A percentile compares a stretch with the other conserved stretches of the same genome.
These are phyloP conservation scores for Ustilago lituana DNA, from an alignment of 1,284 basidiomycete species.

Conservation along the genomic window DNA sequence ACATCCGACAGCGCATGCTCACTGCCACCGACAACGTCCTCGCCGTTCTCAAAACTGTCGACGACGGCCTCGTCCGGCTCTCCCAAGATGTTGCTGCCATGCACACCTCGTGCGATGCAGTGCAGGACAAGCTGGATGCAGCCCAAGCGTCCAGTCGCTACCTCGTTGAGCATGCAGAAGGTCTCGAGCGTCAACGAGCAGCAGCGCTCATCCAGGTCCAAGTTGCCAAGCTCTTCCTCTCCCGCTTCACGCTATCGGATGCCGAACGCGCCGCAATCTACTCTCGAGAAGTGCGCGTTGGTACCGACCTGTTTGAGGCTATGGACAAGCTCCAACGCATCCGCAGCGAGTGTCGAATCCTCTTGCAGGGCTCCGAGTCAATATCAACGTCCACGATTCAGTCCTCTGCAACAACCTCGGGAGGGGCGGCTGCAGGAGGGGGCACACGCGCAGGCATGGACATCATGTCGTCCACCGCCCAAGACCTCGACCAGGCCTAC, in stretches of 20 bases:
- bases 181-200: constrained; percentile 29
- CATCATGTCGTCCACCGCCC: constrained; percentile 78
- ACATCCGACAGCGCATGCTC: constrained; percentile 82
- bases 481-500: constrained; percentile 86
- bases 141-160: constrained; percentile 37
- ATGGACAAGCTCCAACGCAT: constrained; percentile 88
- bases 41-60: constrained; percentile 82
- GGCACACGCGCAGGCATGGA: constrained; percentile 68
- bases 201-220: constrained; percentile 69
- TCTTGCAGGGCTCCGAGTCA: constrained; percentile 82
- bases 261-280: constrained; percentile 79
- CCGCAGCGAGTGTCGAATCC: constrained; percentile 81
- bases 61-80: constrained; percentile 72
- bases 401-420: constrained; percentile 79
- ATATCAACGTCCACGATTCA: constrained; percentile 71
- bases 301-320: constrained; percentile 78
- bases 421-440: constrained; percentile 74
- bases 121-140: constrained; percentile 20
- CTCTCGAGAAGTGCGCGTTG: constrained; percentile 80
- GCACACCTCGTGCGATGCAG: constrained; percentile 36
- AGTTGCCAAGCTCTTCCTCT: constrained; percentile 81
- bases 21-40: constrained; percentile 83
- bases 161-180: constrained; percentile 48
- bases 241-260: constrained; percentile 82
- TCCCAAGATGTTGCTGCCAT: constrained; percentile 28